Base-by-base conservation (phyloP, 208 protist species). In the Wallacemonas sp. region DNA sequence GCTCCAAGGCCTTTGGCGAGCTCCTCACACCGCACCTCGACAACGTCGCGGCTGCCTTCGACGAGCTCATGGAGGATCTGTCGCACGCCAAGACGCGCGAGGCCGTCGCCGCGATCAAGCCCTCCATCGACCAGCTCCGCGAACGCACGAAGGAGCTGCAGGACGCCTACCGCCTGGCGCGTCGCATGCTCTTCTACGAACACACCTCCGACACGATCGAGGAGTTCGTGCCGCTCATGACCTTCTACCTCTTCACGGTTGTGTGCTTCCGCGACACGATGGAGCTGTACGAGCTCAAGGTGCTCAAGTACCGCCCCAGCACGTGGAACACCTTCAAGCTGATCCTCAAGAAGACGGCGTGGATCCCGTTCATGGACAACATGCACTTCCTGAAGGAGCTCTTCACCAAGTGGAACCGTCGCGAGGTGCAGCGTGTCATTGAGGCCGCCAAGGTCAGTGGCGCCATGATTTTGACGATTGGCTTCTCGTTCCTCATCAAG, bases 141-240 rank as follows among this genome's bases (percentile, higher is more conserved):
- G 73, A 85, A 27, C 65, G 70, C 38, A 85, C 81, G 0, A 38
- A 72, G 33, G 76, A 78, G 36, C 72, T 96, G 66, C 87, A 94
- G 65, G 54, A 72, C 21, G 74, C 78, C 29, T 96, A 82, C 75
- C 61, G 68, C 41, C n/a, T 71, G 9, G 81, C 87, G 5, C 83
- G 90, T n/a, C 78, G 82, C 48, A 66, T 66, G 61, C 70, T 96
- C 41, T 93, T 96, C 70, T 96, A 96, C 68, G 83, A 94, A 63
- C 57, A 85, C 68, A 81, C 73, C 60, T 76, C 81, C 30, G 65
- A 67, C 73, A 72, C 74, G 6, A 62, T 96, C 46, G 90, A 96
- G 68, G 83, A 92, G 62, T 96, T 93, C 68, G 85, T 96, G 43
- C 90, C 90, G 14, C 80, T 96, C 68, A 96, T 96, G 90, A 92